These are phyloP conservation scores for bread wheat (Triticum aestivum) DNA, from an alignment of 176 grass and related monocot genomes.

Conservation along the genomic window IWGSC_CS_RefSeq_v2.1 NC_057796.1:142868301-142868800, in stretches of 20 bases:
- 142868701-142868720: slow-evolving; percentile 53
- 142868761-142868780: slow-evolving; percentile 46
- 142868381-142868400: neutral
- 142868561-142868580: slow-evolving; percentile 45
- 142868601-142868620: neutral
- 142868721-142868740: slow-evolving; percentile 67
- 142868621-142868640: neutral
- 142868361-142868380: neutral
- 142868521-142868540: slow-evolving; percentile 1
- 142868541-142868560: slow-evolving; percentile 26
- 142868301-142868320: neutral
- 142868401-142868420: neutral
- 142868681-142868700: slow-evolving; percentile 46
- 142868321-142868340: neutral
- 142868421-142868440: neutral
- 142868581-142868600: neutral
- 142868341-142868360: slow-evolving; percentile 1
- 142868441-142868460: neutral
- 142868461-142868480: slow-evolving; percentile 1
- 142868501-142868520: neutral
- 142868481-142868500: neutral
- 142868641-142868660: neutral
- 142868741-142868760: slow-evolving; percentile 62
- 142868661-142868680: neutral
- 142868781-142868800: slow-evolving; percentile 41